These are phyloP conservation scores for Amanita polypyramis DNA, from an alignment of 768 basidiomycete genomes.

Conservation along the genomic window DNA sequence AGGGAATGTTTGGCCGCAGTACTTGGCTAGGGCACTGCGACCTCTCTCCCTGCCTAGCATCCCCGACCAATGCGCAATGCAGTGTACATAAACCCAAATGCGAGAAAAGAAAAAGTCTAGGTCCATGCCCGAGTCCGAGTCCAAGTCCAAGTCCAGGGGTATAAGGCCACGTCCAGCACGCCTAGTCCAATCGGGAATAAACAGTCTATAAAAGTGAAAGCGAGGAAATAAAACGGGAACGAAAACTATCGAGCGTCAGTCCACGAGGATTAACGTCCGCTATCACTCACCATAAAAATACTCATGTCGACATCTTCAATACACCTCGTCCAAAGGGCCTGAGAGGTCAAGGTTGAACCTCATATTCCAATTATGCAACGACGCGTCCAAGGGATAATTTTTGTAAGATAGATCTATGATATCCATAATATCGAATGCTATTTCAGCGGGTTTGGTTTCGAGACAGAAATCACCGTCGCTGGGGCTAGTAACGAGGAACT, in stretches of 20 bases:
- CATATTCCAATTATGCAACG: constrained; percentile 1
- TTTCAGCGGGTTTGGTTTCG: background rate
- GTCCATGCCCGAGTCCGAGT: background rate
- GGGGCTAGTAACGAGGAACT: background rate
- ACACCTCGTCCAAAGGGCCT: background rate
- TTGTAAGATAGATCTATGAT: background rate
- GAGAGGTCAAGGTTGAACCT: background rate
- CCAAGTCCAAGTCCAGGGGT: too few relatives aligned
- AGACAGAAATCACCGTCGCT: background rate
- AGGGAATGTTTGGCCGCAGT: background rate
- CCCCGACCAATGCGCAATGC: background rate
- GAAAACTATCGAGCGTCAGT: background rate
- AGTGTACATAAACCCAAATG: background rate
- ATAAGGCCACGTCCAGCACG: too few relatives aligned
- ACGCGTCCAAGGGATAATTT: background rate
- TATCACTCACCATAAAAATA: background rate
- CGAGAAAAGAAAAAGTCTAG: background rate
- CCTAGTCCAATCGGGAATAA: too few relatives aligned
- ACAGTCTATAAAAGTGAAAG: background rate
- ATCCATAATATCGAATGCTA: background rate
- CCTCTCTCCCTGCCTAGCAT: background rate
- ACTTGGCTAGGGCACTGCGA: background rate
- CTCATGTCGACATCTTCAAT: background rate
- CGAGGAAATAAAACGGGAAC: background rate
- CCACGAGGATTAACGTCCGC: background rate